Base-by-base conservation (phyloP, 768 basidiomycete species). In the Asterophora parasitica region DNA sequence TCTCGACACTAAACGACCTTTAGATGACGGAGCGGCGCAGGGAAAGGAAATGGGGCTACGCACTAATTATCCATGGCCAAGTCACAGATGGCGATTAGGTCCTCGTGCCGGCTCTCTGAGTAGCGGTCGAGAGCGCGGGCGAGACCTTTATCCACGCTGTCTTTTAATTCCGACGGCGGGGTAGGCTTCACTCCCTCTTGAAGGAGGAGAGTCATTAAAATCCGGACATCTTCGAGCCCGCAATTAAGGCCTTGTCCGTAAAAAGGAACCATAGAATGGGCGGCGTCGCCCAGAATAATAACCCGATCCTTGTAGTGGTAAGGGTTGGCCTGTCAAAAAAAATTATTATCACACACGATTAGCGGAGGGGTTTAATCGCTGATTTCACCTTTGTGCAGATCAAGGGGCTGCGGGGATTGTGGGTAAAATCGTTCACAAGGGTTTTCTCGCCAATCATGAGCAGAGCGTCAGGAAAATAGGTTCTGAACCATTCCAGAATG, bases 181-280 rank as follows among this genome's bases (percentile, higher is more conserved):
- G 65, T 67, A 49, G 82, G 65, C 50, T 76, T 70, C 49, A 94
- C 84, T 12, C 76, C 75, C 65, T 87, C 82, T 50, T 83, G 75
- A 47, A 79, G 78, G 59, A 97, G 74, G 47, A 93, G 69, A 26
- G 80, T 75, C 50, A 83, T 79, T 55, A 99, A 76, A 44, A 98
- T 81, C 56, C 96, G 82, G 58, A 98, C 93, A 66, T 99, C 95
- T 69, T 99, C 95, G 44, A 99, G 78, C 12, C 95, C 95, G 62
- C 94, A 96, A 62, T 99, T 99, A 57, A 98, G 77, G 34, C 95
- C 95, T 75, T 99, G 95, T 35, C 95, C 89, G 64, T 88, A 93
- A 71, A 93, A 94, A 53, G 95, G 94, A n/a, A 94, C 93, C 93
- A 98, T 97, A 35, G 92, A 88, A 67, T 99, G 95, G 9, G 92